phyloP scores from a whole-genome alignment of 2,329 filamentous ascomycete genomes.

The Ascochyta koolunga region DNA sequence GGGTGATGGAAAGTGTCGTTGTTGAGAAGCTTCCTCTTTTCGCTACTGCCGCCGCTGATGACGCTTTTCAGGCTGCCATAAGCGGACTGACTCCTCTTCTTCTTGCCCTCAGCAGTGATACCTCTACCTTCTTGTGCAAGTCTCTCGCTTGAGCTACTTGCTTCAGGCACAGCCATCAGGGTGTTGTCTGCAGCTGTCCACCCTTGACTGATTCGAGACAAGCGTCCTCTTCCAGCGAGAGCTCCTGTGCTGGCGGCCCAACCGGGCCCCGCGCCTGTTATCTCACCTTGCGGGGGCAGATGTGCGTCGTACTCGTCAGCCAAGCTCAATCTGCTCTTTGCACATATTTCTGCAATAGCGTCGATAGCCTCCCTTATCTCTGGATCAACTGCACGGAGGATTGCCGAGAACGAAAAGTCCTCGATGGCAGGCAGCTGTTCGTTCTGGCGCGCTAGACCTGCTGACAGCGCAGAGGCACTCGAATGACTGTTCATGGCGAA shows the following conservation, averaged over 20 bases:
- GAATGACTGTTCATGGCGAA: constrained; percentile 39
- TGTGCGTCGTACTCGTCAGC: constrained; percentile 68
- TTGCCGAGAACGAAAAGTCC: constrained; percentile 62
- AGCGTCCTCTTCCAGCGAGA: constrained; percentile 38
- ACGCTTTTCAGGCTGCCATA: constrained; percentile 49
- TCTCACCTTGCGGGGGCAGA: constrained; percentile 66
- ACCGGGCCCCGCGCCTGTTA: constrained; percentile 43
- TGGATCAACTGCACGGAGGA: constrained; percentile 62
- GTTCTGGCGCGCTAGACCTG: constrained; percentile 36
- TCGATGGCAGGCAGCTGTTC: constrained; percentile 53
- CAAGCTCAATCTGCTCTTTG: constrained; percentile 64
- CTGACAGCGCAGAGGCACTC: constrained; percentile 37
- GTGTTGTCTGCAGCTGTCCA: constrained; percentile 48
- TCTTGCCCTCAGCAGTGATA: constrained; percentile 25
- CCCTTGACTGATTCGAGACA: constrained; percentile 40
- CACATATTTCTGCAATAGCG: constrained; percentile 68
- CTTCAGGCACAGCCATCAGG: constrained; percentile 56
- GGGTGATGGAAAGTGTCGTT: constrained; percentile 28
- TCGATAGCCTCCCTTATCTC: constrained; percentile 65
- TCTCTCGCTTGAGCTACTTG: constrained; percentile 53
- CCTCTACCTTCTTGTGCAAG: constrained; percentile 40
- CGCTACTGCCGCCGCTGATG: constrained; percentile 45
- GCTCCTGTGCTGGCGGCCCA: constrained; percentile 40
- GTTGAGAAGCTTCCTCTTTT: constrained; percentile 34
- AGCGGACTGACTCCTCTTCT: constrained; percentile 44